A percentile compares a stretch with the other conserved stretches of the same genome.
Evolutionary conservation across 257 asterid genomes (phyloP).

Genomic region (Eucommia ulmoides): DNA sequence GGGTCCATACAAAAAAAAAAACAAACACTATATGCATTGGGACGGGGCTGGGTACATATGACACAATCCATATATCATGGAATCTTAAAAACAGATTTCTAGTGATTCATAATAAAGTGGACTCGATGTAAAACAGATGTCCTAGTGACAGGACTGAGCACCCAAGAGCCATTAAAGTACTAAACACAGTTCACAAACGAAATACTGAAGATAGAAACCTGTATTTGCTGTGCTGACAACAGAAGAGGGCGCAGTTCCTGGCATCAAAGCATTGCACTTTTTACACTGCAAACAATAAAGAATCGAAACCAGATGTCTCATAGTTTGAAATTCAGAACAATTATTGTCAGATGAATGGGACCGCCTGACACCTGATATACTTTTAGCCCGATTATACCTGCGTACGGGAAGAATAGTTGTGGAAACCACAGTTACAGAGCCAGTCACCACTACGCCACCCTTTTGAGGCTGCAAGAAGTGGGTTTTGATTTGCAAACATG

Average conservation of each 20-base stretch:
- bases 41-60: neutral
- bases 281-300: constrained; percentile 51
- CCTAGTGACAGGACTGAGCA: neutral
- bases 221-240: constrained; percentile 36
- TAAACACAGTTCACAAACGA: neutral
- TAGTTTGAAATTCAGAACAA: neutral
- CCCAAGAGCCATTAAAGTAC: neutral
- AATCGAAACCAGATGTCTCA: constrained; percentile 14
- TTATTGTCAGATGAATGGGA: neutral
- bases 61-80: neutral
- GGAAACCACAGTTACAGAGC: constrained; percentile 87
- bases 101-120: neutral
- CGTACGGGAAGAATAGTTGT: constrained; percentile 75
- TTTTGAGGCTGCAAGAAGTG: constrained; percentile 37
- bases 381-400: constrained; percentile 26
- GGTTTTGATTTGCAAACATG: constrained; percentile 34
- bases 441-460: constrained; percentile 91
- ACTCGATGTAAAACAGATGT: neutral
- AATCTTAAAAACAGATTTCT: neutral
- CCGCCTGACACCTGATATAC: neutral
- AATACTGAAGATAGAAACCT: constrained; percentile 27
- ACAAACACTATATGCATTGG: no score
- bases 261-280: constrained; percentile 59
- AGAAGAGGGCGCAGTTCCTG: constrained; percentile 42
- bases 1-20: no score